A percentile compares a stretch with the other conserved stretches of the same genome.
These are phyloP conservation scores for Mucor saturninus DNA, from an alignment of 371 early-diverging fungal species.

Conservation along the genomic window DNA sequence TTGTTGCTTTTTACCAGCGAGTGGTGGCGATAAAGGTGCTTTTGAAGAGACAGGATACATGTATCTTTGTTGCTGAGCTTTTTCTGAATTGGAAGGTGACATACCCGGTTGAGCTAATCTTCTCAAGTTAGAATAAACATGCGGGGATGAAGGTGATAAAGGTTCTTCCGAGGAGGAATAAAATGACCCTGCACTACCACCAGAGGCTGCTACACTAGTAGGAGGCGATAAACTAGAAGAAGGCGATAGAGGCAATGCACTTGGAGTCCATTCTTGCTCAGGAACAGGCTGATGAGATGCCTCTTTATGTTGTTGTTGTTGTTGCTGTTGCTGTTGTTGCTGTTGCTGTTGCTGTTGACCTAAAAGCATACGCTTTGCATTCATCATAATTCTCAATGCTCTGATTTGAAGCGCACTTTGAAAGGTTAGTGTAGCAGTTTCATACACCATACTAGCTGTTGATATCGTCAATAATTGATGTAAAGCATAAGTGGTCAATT, in stretches of 20 bases:
- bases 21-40: neutral
- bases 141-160: slow-evolving; percentile 41
- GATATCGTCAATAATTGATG: slow-evolving; percentile 61
- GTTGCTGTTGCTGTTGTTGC: slow-evolving; percentile 2
- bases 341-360: slow-evolving; percentile 14
- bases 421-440: slow-evolving; percentile 56
- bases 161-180: slow-evolving; percentile 52
- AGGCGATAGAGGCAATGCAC: slow-evolving; percentile 55
- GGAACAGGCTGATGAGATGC: neutral
- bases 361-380: slow-evolving; percentile 34
- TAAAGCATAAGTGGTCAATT: slow-evolving; percentile 53
- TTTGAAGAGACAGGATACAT: neutral
- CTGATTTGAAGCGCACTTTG: slow-evolving; percentile 59
- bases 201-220: slow-evolving; percentile 58
- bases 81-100: slow-evolving; percentile 5
- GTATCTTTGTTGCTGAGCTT: slow-evolving; percentile 6
- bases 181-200: slow-evolving; percentile 51
- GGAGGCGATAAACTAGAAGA: slow-evolving; percentile 65
- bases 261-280: slow-evolving; percentile 27
- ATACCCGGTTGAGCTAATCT: slow-evolving; percentile 4
- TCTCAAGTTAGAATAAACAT: slow-evolving; percentile 4
- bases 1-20: slow-evolving; percentile 2
- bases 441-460: slow-evolving; percentile 65
- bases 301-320: slow-evolving; percentile 2
- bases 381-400: slow-evolving; percentile 55